Base-by-base conservation (phyloP, 805 yeast species). In the Lachancea fermentati region DNA sequence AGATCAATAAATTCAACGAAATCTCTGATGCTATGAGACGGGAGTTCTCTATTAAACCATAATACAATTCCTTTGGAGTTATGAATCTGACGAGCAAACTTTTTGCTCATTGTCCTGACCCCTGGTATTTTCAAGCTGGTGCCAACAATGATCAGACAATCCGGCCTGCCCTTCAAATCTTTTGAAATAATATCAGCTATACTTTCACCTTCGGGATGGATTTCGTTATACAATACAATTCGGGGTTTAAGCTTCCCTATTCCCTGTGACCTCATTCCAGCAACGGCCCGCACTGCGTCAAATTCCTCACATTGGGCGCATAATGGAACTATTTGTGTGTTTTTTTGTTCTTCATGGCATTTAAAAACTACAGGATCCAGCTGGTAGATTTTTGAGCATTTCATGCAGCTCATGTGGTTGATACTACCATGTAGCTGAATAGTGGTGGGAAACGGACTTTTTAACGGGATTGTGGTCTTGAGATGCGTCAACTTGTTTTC, bases 381-480 rank as follows among this genome's bases (percentile, higher is more conserved):
- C 11, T 66, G 66, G 3, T 73, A 68, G 31, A 76, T 67, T 61
- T 73, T 75, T 19, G 73, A 72, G 58, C 96, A 88, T 51, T 86
- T 84, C 5, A 86, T 73, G 55, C 96, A 88, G 39, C 77, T 75
- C 64, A 91, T 77, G 18, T 73, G 66, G 30, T 78, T 77, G 19
- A 88, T 73, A 14, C 86, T 79, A 0, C 96, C 96, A 62, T 88
- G 96, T 18, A 93, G 73, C 63, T 87, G 96, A 19, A 88, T 71
- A 3, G 87, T 73, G 54, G 57, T 74, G 43, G 78, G 85, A 55
- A 57, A 70, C 1, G 85, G 84, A 1, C 69, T 68, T 11, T 11
- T 5, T 16, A n/a, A n/a, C 5, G 42, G 42, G 9, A 30, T 15
- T 18, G 64, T 60, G 0, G 84, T 76, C 18, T 60, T 60, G 40